phyloP scores from a whole-genome alignment of 2,329 filamentous ascomycete genomes.

The Ampelomyces quisqualis region DNA sequence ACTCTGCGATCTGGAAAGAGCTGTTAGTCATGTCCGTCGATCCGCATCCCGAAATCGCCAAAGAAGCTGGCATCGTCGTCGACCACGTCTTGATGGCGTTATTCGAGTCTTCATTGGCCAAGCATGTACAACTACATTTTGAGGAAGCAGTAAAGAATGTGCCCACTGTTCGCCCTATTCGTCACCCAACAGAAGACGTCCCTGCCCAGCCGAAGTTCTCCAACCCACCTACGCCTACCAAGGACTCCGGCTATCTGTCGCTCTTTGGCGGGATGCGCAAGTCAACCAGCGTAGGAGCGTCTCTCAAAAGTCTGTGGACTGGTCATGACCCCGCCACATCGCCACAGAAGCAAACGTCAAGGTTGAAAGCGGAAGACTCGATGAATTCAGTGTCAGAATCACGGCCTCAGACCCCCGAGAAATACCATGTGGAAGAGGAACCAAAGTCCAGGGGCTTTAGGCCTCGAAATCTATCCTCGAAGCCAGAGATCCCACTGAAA shows the following conservation, averaged over 20 bases:
- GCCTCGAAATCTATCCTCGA: slow-evolving; percentile 59
- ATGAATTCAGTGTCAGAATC: slow-evolving; percentile 71
- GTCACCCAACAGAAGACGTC: slow-evolving; percentile 31
- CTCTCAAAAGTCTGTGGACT: slow-evolving; percentile 61
- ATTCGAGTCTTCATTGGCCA: slow-evolving; percentile 72
- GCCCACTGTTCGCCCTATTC: slow-evolving; percentile 51
- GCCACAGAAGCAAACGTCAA: slow-evolving; percentile 33
- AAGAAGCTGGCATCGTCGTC: slow-evolving; percentile 79
- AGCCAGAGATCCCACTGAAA: slow-evolving; percentile 69
- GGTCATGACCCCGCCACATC: slow-evolving; percentile 35
- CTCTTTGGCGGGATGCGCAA: slow-evolving; percentile 60
- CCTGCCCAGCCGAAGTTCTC: slow-evolving; percentile 48
- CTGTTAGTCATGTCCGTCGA: slow-evolving; percentile 88
- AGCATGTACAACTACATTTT: slow-evolving; percentile 69
- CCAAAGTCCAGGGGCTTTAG: slow-evolving; percentile 78
- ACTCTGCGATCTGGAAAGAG: slow-evolving; percentile 92
- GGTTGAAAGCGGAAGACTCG: slow-evolving; percentile 59
- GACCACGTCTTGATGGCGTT: slow-evolving; percentile 81
- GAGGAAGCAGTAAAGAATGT: slow-evolving; percentile 62
- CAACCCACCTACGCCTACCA: slow-evolving; percentile 52
- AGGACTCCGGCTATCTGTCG: slow-evolving; percentile 58
- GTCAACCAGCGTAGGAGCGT: slow-evolving; percentile 65
- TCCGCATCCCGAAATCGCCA: slow-evolving; percentile 88
- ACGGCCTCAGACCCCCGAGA: slow-evolving; percentile 63
- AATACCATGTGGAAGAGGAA: slow-evolving; percentile 69